Conservation (phyloP, 2,329 filamentous ascomycete species). For the Cladosporium velox region DNA sequence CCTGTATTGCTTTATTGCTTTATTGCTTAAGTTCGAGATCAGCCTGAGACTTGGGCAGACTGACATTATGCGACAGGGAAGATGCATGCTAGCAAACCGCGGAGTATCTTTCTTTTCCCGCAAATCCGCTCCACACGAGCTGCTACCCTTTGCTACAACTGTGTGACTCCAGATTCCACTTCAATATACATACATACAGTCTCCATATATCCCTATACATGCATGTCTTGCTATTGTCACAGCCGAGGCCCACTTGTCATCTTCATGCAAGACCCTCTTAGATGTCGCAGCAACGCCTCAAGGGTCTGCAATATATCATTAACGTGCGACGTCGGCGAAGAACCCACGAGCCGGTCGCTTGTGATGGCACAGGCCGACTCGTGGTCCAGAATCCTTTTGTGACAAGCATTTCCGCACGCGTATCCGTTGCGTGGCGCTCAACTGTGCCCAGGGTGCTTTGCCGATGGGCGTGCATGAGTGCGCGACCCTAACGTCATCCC, state of each 20-base stretch:
- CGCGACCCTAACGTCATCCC: slow-evolving; percentile 18
- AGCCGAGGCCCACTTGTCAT: neutral
- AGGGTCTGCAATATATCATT: slow-evolving; percentile 10
- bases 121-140: slow-evolving; percentile 9
- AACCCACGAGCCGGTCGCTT: slow-evolving; percentile 1
- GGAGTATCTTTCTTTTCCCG: slow-evolving; percentile 5
- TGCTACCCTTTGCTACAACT: slow-evolving; percentile 13
- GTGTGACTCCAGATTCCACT: slow-evolving; percentile 18
- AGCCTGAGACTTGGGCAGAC: neutral
- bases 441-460: neutral
- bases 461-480: slow-evolving; percentile 1
- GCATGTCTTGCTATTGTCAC: neutral
- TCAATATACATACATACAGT: neutral
- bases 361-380: slow-evolving; percentile 5
- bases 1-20: neutral
- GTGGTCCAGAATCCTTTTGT: slow-evolving; percentile 10
- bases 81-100: neutral
- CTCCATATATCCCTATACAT: slow-evolving; percentile 13
- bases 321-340: slow-evolving; percentile 7
- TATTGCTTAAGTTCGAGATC: neutral
- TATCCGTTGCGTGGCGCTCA: slow-evolving; percentile 14
- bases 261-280: neutral
- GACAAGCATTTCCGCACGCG: slow-evolving; percentile 12
- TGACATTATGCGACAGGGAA: neutral
- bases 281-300: neutral